These are phyloP conservation scores for Fusarium brevicatenulatum DNA, from an alignment of 2,329 filamentous ascomycete genomes.

Conservation along the genomic window DNA sequence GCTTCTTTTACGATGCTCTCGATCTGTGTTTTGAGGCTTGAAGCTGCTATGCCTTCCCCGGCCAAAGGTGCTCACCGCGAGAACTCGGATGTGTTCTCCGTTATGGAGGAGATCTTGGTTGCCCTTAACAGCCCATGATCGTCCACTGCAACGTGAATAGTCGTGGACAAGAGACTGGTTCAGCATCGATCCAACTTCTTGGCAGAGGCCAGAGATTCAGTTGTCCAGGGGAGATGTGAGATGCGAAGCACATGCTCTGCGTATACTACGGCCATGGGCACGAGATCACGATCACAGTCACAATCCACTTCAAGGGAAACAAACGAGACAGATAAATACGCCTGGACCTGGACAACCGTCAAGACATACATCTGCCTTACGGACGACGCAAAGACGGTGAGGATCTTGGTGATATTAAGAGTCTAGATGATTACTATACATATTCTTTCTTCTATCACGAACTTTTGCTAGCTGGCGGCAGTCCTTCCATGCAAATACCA, in stretches of 20 bases:
- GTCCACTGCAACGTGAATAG: slow-evolving; percentile 13
- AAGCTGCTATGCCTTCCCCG: slow-evolving; percentile 18
- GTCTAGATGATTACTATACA: neutral
- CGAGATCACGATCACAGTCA: slow-evolving; percentile 35
- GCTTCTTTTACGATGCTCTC: slow-evolving; percentile 28
- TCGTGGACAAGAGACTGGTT: neutral
- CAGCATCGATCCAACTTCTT: slow-evolving; percentile 4
- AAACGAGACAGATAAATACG: slow-evolving; percentile 2
- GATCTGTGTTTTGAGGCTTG: slow-evolving; percentile 35
- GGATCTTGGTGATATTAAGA: neutral
- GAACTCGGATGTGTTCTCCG: slow-evolving; percentile 11
- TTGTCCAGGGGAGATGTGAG: slow-evolving; percentile 30
- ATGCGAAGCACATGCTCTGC: slow-evolving; percentile 27
- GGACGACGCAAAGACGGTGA: neutral
- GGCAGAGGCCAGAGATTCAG: slow-evolving; percentile 2
- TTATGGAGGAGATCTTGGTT: slow-evolving; percentile 22
- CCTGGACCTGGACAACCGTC: slow-evolving; percentile 1
- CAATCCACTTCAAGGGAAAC: slow-evolving; percentile 13
- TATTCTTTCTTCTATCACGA: neutral
- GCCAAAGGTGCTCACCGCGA: slow-evolving; percentile 12
- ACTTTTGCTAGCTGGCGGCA: neutral
- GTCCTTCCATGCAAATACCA: neutral
- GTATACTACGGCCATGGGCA: slow-evolving; percentile 19
- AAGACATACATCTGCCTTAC: neutral
- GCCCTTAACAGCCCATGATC: slow-evolving; percentile 24